Base-by-base conservation (phyloP, 208 protist genomes). In the Borovskyia barvae region DNA sequence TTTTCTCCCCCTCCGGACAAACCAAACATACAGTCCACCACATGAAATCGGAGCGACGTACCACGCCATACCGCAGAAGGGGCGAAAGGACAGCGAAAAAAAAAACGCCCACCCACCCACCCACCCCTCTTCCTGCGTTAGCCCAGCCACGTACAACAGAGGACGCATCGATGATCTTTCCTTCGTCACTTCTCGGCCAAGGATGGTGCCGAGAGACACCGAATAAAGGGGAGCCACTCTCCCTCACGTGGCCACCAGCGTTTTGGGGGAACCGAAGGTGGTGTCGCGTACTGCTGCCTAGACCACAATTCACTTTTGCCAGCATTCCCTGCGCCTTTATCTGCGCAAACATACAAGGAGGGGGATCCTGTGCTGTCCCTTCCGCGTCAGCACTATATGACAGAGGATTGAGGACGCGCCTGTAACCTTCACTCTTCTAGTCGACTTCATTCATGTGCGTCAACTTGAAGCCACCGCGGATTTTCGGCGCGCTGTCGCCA, bases 401-500 rank as follows among this genome's bases (percentile, higher is more conserved):
- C 12, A 12, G 22, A 2, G 26, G n/a, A 49, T 9, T 22, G 20
- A 28, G 12, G 25, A 2, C 17, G 11, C n/a, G 20, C 14, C 24
- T 14, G 42, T 3, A 3, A 29, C 36, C 19, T 32, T 37, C 26
- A 0, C 2, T 5, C 25, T 8, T n/a, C 12, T 40, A 76, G 1
- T 69, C 56, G 6, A 6, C 14, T 6, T 47, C 30, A 43, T 83
- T 64, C 55, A 79, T 59, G 50, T 80, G 61, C 3, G 71, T 74
- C 26, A 85, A 71, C 56, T 77, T 70, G 24, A 92, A 15, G 28
- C 78, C 85, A 48, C 75, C 78, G 12, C 62, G 45, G 11, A 68
- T 68, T 39, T 26, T 33, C 1, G 24, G 12, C 5, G 32, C 41
- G 25, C 59, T 66, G 20, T 25, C 47, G 22, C n/a, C n/a, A 2